These are phyloP conservation scores for Cladosporium cucumerinum DNA, from an alignment of 2,329 filamentous ascomycete species.

Conservation along the genomic window DNA sequence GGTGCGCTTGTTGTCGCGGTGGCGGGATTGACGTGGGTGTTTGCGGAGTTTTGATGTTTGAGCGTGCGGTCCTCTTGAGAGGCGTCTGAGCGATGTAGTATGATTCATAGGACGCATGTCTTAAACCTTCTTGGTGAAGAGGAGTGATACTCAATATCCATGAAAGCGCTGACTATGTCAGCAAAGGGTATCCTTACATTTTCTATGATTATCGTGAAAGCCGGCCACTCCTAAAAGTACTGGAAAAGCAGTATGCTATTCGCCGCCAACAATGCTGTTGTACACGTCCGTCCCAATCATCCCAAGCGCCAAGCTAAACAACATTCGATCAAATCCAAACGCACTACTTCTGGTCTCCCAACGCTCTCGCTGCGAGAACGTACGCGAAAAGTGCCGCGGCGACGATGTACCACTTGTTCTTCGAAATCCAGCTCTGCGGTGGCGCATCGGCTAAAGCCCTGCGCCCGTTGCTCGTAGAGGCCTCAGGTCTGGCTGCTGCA, in stretches of 20 bases:
- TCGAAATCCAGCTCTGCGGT: slow-evolving; percentile 75
- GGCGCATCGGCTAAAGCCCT: slow-evolving; percentile 69
- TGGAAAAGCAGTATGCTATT: neutral
- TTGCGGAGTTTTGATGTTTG: slow-evolving; percentile 5
- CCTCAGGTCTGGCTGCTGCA: slow-evolving; percentile 54
- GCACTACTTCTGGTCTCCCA: slow-evolving; percentile 49
- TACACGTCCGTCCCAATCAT: neutral
- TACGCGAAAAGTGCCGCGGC: slow-evolving; percentile 73
- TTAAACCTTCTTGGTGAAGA: neutral
- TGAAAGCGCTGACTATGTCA: neutral
- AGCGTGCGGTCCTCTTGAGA: neutral
- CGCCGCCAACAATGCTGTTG: neutral
- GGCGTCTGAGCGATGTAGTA: neutral
- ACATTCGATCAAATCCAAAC: neutral
- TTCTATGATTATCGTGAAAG: neutral
- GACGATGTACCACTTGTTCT: slow-evolving; percentile 73
- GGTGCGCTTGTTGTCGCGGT: neutral
- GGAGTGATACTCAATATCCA: neutral
- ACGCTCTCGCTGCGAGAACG: slow-evolving; percentile 72
- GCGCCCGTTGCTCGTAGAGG: slow-evolving; percentile 68
- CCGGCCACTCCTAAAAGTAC: neutral
- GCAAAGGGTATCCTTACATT: slow-evolving; percentile 3
- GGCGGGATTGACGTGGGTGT: neutral
- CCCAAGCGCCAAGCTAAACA: slow-evolving; percentile 9
- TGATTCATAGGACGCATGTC: neutral